Percentiles rank a stretch among this genome's conserved stretches.
Conservation (phyloP, 306 rosid species). For the Pyrus bretschneideri region DNA sequence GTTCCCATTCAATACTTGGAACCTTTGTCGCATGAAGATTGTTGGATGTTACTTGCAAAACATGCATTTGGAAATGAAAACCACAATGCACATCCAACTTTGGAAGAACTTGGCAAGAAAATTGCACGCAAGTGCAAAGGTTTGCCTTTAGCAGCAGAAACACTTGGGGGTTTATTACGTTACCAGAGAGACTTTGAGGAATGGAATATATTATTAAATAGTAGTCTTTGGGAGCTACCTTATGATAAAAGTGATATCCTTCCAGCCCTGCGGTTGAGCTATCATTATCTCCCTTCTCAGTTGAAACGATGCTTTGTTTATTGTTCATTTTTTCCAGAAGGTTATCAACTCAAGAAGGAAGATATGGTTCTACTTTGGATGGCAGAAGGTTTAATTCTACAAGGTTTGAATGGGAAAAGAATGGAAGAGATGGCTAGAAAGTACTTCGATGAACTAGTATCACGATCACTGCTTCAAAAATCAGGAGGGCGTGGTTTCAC, state of each 20-base stretch:
- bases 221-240: neutral
- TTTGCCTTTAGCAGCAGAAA: too few species aligned
- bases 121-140: too few species aligned
- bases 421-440: too few species aligned
- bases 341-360: too few species aligned
- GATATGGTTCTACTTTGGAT: too few species aligned
- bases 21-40: neutral
- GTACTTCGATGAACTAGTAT: too few species aligned
- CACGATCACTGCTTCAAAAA: too few species aligned
- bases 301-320: conserved; percentile 14
- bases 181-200: too few species aligned
- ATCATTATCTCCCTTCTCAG: conserved; percentile 3
- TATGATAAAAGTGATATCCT: neutral
- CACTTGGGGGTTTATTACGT: too few species aligned
- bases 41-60: neutral
- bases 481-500: too few species aligned
- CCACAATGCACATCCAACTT: neutral
- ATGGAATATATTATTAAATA: neutral
- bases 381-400: too few species aligned
- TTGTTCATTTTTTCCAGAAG: conserved; percentile 12
- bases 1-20: neutral
- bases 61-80: neutral
- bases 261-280: neutral
- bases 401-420: too few species aligned
- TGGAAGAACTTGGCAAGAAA: conserved; percentile 11